Evolutionary conservation across 2,329 filamentous ascomycete genomes (phyloP).

Genomic region (Aspergillus uvarum): DNA sequence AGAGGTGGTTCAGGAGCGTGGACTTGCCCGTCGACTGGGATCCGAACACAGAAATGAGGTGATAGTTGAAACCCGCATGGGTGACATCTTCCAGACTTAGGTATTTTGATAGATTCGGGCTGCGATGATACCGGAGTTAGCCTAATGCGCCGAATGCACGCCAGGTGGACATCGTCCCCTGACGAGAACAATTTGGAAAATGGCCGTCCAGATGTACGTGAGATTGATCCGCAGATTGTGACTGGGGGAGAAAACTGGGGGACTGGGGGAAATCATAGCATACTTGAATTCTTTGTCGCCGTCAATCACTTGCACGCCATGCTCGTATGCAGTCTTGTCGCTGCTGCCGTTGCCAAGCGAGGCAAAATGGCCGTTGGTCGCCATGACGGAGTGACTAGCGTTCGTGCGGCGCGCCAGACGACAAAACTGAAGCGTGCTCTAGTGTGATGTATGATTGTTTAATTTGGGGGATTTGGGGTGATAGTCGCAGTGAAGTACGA

Average conservation of each 20-base stretch:
- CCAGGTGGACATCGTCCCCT: background rate
- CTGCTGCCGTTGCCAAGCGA: slow-evolving; percentile 40
- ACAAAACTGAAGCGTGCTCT: background rate
- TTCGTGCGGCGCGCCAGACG: slow-evolving; percentile 8
- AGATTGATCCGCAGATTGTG: background rate
- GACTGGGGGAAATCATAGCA: slow-evolving; percentile 36
- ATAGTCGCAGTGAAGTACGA: background rate
- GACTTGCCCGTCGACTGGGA: slow-evolving; percentile 99
- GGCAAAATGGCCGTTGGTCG: slow-evolving; percentile 49
- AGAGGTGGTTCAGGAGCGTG: slow-evolving; percentile 91
- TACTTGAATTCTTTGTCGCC: slow-evolving; percentile 98
- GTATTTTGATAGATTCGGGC: slow-evolving; percentile 76
- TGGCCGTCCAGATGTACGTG: background rate
- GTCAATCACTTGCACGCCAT: slow-evolving; percentile 96
- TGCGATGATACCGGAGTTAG: slow-evolving; percentile 40
- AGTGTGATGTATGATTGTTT: background rate
- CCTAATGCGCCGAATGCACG: background rate
- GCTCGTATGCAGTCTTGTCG: slow-evolving; percentile 62
- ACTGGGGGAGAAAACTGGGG: background rate
- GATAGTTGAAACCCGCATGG: slow-evolving; percentile 95
- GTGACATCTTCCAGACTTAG: slow-evolving; percentile 76
- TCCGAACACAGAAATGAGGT: slow-evolving; percentile 97
- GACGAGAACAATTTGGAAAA: background rate
- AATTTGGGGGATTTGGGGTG: background rate
- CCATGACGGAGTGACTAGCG: slow-evolving; percentile 32